These are phyloP conservation scores for Mrakia gelida DNA, from an alignment of 768 basidiomycete genomes.

Conservation along the genomic window DNA sequence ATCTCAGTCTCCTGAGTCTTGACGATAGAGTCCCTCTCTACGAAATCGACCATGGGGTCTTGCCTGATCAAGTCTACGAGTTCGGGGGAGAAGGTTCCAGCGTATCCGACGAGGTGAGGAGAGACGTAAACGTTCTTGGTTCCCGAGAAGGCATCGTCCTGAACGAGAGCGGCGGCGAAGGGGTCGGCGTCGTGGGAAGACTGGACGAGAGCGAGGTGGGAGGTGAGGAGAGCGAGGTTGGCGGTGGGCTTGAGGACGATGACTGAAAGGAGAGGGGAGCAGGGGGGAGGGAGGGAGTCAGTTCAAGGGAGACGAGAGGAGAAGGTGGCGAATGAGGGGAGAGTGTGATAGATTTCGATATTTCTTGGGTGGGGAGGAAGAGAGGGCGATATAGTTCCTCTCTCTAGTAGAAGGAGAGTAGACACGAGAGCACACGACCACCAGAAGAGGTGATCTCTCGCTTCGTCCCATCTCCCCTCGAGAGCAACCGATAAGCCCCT, in stretches of 20 bases:
- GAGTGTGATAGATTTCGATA: no score
- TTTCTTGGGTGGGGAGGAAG: no score
- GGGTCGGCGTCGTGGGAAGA: constrained; percentile 10
- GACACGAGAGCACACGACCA: not conserved
- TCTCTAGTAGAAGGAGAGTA: not conserved
- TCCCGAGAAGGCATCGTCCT: constrained; percentile 34
- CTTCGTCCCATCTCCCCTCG: no score
- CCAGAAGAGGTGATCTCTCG: no score
- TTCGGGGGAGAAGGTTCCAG: constrained; percentile 66
- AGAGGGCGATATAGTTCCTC: no score
- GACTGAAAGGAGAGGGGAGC: constrained; percentile 39
- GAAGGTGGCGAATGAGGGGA: no score
- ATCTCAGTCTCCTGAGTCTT: constrained; percentile 65
- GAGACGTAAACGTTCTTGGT: constrained; percentile 68
- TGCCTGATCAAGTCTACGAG: constrained; percentile 71
- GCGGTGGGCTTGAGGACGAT: constrained; percentile 16
- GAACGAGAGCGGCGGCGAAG: not conserved
- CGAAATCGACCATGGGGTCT: constrained; percentile 82
- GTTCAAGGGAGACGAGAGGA: not conserved
- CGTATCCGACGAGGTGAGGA: constrained; percentile 61
- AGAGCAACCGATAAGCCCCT: no score
- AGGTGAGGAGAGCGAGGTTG: constrained; percentile 10
- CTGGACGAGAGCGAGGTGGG: constrained; percentile 22
- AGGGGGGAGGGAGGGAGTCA: not conserved
- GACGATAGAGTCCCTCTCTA: constrained; percentile 94